These are phyloP conservation scores for Mallotus nudiflorus DNA, from an alignment of 345 rosid species.

Conservation along the genomic window DNA sequence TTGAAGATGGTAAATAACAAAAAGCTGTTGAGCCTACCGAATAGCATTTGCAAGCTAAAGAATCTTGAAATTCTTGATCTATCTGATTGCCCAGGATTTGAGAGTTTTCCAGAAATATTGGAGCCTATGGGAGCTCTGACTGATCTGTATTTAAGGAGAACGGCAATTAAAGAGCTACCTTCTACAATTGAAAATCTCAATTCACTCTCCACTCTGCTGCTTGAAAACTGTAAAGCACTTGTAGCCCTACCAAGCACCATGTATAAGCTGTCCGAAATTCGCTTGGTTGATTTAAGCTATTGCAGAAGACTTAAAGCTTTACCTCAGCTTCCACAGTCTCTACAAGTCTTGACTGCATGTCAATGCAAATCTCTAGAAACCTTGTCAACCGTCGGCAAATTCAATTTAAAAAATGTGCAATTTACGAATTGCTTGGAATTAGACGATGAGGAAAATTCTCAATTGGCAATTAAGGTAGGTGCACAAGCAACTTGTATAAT, in stretches of 20 bases:
- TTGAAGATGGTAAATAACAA: no score
- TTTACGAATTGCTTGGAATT: no score
- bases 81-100: neutral
- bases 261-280: neutral
- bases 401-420: neutral
- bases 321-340: conserved; percentile 14
- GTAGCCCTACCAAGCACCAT: neutral
- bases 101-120: neutral
- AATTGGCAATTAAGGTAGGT: no score
- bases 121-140: neutral
- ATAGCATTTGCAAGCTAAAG: conserved; percentile 8
- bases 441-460: no score
- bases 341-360: neutral
- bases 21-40: no score
- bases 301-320: neutral
- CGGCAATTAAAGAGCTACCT: no score
- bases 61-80: neutral
- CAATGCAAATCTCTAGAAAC: neutral
- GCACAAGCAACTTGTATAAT: no score
- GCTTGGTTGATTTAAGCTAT: neutral
- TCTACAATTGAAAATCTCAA: neutral
- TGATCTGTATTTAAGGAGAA: neutral
- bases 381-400: neutral
- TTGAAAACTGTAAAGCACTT: neutral
- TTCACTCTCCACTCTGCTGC: neutral